Evolutionary conservation across 257 asterid species (phyloP).

Genomic region (Striga asiatica): DNA sequence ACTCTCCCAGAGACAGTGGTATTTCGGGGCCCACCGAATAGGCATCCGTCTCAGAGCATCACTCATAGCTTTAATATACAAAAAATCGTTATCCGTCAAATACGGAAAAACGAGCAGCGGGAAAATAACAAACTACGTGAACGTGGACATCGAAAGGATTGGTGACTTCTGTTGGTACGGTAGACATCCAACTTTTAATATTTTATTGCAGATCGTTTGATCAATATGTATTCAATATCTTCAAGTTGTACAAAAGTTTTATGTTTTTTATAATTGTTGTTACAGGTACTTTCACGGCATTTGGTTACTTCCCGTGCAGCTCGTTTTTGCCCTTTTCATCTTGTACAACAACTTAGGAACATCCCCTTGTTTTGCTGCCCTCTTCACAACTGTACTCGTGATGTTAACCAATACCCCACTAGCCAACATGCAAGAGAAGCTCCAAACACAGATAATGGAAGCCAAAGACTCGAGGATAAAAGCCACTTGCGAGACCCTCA

Average conservation of each 20-base stretch:
- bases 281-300: constrained; percentile 62
- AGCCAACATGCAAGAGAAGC: constrained; percentile 54
- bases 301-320: constrained; percentile 77
- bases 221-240: too few relatives aligned
- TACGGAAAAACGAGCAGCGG: constrained; percentile 55
- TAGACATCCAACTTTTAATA: too few relatives aligned
- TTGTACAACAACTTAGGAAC: constrained; percentile 59
- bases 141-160: constrained; percentile 74
- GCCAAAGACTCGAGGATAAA: constrained; percentile 64
- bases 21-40: constrained; percentile 70
- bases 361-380: constrained; percentile 64
- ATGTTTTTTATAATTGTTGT: too few relatives aligned
- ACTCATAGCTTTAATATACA: constrained; percentile 59
- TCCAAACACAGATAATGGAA: constrained; percentile 70
- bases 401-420: constrained; percentile 81
- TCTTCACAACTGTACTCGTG: constrained; percentile 52
- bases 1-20: constrained; percentile 82
- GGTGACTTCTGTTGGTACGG: constrained; percentile 85
- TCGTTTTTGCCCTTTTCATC: constrained; percentile 48
- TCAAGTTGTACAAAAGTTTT: too few relatives aligned
- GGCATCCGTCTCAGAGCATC: constrained; percentile 65
- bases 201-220: too few relatives aligned
- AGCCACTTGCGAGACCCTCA: constrained; percentile 64
- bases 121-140: constrained; percentile 45
- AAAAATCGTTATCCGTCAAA: constrained; percentile 41